Evolutionary conservation across 2,329 filamentous ascomycete genomes (phyloP), one percentile per base, ranked within the genome.

Genomic region (Calonectria leucothoes): DNA sequence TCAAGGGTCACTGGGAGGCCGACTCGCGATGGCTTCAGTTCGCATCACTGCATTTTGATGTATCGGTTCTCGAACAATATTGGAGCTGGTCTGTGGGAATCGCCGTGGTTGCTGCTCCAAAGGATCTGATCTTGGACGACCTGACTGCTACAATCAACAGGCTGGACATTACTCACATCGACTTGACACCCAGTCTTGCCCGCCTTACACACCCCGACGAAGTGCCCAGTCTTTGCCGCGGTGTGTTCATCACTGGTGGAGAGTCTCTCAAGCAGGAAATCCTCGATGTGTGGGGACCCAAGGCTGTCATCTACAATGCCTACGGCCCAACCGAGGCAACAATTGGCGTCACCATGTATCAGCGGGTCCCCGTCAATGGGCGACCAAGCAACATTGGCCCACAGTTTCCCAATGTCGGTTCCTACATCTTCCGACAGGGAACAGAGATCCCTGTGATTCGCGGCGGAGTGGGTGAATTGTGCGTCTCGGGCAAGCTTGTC

Each of bases 21-120:
- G 82, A 89, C 0, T 97, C 95, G 0, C 91, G 94, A 71, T 98
- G 95, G 93, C 87, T 98, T 0, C 96, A 98, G 81, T 98, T 98
- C 81, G 96, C 96, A 1, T 96, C 95, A 0, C 95, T 98, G 70
- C 96, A 98, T 83, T 98, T 98, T 74, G 96, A 98, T 79, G 96
- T 98, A 5, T 97, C 94, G 1, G 94, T 98, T 0, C 88, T 98
- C 0, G 96, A 98, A 81, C 96, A 98, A 80, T 98, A 96, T 82
- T 98, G 95, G 95, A 97, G 93, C 71, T 98, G 96, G 96, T 95
- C 93, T 33, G 94, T 97, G 0, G 95, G 95, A 1, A 95, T 98
- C 31, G 93, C 94, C 5, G 90, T 98, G 0, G 93, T 96, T 2
- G 93, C 94, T 2, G 95, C 94, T 8, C 94, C 95, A 0, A 91